phyloP scores from a whole-genome alignment of 2,329 filamentous ascomycete genomes.

The Ambrosiella xylebori region DNA sequence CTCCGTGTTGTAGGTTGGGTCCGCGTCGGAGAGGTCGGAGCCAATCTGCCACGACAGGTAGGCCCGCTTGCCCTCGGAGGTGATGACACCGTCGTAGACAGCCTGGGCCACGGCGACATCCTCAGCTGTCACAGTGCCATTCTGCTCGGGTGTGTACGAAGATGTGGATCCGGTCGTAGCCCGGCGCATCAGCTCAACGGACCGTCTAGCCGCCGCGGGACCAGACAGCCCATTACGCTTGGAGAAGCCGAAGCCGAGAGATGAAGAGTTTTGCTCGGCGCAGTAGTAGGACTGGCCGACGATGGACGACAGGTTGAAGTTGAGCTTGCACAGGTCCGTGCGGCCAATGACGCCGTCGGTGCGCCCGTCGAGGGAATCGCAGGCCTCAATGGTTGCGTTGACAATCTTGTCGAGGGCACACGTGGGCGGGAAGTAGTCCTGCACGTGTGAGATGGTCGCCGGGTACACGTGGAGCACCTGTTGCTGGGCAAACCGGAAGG shows the following conservation, averaged over 20 bases:
- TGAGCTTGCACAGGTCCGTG: conserved; percentile 25
- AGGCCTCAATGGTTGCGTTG: conserved; percentile 27
- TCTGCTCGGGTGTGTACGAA: background rate
- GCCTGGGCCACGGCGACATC: conserved; percentile 1
- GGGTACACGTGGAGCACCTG: conserved; percentile 19
- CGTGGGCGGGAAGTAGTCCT: conserved; percentile 19
- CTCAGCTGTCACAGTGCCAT: background rate
- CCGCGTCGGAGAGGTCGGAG: conserved; percentile 1
- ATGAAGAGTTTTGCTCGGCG: conserved; percentile 16
- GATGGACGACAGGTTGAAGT: conserved; percentile 16
- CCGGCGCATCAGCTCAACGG: background rate
- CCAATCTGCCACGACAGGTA: conserved; percentile 5
- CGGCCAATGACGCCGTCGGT: conserved; percentile 30
- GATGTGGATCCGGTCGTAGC: background rate
- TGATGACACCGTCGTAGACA: conserved; percentile 2
- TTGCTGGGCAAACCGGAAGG: conserved; percentile 7
- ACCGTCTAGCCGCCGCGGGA: background rate
- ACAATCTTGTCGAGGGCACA: conserved; percentile 25
- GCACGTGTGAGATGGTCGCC: conserved; percentile 17
- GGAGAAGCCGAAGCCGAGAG: conserved; percentile 16
- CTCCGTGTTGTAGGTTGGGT: conserved; percentile 1
- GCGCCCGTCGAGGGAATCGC: conserved; percentile 31
- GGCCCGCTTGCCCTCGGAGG: background rate
- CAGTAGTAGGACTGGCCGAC: conserved; percentile 16
- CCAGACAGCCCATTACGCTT: background rate